Evolutionary conservation across 306 rosid genomes (phyloP), one percentile per base, ranked within the genome.

Genomic region (Erythrophleum fordii): DNA sequence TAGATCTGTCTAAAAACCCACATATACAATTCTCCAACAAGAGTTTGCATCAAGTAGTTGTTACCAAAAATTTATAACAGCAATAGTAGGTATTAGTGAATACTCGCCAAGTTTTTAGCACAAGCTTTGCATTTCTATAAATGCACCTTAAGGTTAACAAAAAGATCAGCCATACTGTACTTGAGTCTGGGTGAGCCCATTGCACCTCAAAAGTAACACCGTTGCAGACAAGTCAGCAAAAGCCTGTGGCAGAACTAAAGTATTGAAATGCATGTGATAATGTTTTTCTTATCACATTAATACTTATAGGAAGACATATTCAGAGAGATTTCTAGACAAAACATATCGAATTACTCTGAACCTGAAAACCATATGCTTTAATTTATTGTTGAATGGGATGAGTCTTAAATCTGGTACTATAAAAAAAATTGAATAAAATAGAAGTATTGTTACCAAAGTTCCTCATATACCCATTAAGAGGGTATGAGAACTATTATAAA

Each of bases 91-190:
- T 17, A 35, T 65, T 37, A 35, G 48, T 35, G 45, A 18, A 65
- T 10, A 8, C 46, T 11, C 11, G 17, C 26, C 44, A 65, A 65
- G 48, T 65, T 18, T 42, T 8, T 7, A 65, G 48, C 44, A 17
- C 41, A 61, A 61, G 22, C 42, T 34, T 18, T 35, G 71, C 71
- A 35, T 65, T 35, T 17, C 48, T 37, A 35, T 65, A 65, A 65
- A 53, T 55, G 69, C 72, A 18, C 68, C 75, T 34, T 23, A 20
- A 37, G 75, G 75, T 77, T 52, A 77, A 67, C 10, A 69, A 68
- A 25, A 45, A 75, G 14, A 48, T 59, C 58, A 60, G 29, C 29
- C 42, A 74, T 74, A 18, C 17, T 5, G 25, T 10, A 25, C 69
- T 13, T 58, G 28, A 5, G 53, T 34, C 23, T 58, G 48, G 62